Conservation (phyloP, 2,329 filamentous ascomycete species). For the Aspergillus tubingensis region DNA sequence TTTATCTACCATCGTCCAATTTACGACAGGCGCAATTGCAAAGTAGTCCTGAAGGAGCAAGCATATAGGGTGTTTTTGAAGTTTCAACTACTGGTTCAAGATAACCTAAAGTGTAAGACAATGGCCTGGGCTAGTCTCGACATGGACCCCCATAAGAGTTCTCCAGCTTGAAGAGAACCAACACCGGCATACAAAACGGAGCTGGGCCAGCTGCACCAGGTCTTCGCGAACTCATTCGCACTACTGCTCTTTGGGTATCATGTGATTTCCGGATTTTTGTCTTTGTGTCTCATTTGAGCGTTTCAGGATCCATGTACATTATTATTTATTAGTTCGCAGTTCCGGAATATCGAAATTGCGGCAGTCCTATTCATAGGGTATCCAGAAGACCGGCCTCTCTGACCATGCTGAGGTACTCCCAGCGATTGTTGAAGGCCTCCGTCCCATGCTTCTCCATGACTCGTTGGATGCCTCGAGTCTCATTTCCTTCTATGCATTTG, state of each 20-base stretch:
- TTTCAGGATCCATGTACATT: slow-evolving; percentile 5
- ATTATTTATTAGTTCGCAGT: not conserved
- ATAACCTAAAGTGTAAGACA: slow-evolving; percentile 17
- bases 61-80: slow-evolving; percentile 20
- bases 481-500: slow-evolving; percentile 33
- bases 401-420: slow-evolving; percentile 39
- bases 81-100: slow-evolving; percentile 7
- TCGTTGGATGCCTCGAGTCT: slow-evolving; percentile 37
- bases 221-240: not conserved
- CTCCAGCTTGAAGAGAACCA: not conserved
- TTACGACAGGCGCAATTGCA: not conserved
- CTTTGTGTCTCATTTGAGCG: not conserved
- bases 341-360: slow-evolving; percentile 3
- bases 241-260: slow-evolving; percentile 1
- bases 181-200: not conserved
- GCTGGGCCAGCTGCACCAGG: not conserved
- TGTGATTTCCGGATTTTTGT: not conserved
- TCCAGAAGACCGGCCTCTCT: slow-evolving; percentile 22
- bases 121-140: slow-evolving; percentile 7
- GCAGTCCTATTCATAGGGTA: not conserved
- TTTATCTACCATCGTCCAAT: slow-evolving; percentile 1
- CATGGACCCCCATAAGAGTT: not conserved
- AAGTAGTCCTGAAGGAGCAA: slow-evolving; percentile 1
- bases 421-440: slow-evolving; percentile 36
- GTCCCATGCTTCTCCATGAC: slow-evolving; percentile 49